These are phyloP conservation scores for Apophysomyces ossiformis DNA, from an alignment of 371 early-diverging fungal species.

Conservation along the genomic window DNA sequence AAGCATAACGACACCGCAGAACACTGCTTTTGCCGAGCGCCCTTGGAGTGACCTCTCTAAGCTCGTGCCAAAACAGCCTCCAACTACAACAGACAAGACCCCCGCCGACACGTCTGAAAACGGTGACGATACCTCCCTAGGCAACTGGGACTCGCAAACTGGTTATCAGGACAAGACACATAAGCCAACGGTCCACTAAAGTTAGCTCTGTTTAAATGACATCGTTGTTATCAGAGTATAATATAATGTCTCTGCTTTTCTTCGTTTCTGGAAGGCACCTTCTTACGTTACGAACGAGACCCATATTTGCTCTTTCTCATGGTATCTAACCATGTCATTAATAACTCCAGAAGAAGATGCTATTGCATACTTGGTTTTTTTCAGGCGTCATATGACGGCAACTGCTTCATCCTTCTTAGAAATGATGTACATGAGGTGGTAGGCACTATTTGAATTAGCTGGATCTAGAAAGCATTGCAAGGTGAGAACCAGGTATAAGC, in stretches of 20 bases:
- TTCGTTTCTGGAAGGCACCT: background rate
- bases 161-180: constrained; percentile 11
- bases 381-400: too few species aligned
- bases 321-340: too few species aligned
- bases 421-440: too few species aligned
- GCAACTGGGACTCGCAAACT: constrained; percentile 14
- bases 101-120: background rate
- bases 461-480: too few species aligned
- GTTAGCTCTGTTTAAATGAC: background rate
- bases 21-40: constrained; percentile 39
- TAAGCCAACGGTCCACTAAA: background rate
- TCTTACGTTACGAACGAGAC: too few species aligned
- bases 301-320: too few species aligned
- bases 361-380: too few species aligned
- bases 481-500: too few species aligned
- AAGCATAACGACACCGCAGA: constrained; percentile 42
- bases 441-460: too few species aligned
- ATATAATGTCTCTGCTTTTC: background rate
- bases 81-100: background rate
- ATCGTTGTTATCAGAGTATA: background rate
- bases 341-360: too few species aligned
- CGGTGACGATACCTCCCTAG: constrained; percentile 2
- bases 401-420: too few species aligned
- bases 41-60: constrained; percentile 51
- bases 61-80: constrained; percentile 18